These are phyloP conservation scores for Amanita rimosa DNA, from an alignment of 768 basidiomycete genomes.

Conservation along the genomic window DNA sequence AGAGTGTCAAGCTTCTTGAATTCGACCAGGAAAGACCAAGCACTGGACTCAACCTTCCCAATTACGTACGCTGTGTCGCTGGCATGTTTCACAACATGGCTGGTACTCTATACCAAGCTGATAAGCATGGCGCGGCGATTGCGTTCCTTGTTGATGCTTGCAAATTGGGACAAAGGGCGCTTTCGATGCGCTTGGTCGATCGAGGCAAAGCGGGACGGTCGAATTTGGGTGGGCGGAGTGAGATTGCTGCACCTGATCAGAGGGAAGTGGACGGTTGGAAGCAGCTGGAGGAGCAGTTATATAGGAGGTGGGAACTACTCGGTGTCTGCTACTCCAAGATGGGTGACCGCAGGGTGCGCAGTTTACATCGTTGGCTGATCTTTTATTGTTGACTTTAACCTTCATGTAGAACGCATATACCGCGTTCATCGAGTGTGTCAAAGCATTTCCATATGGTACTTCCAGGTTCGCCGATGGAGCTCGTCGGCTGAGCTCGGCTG, in stretches of 20 bases:
- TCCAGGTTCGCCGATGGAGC: constrained; percentile 26
- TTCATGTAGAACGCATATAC: constrained; percentile 44
- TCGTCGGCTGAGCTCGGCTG: constrained; percentile 15
- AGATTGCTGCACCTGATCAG: constrained; percentile 11
- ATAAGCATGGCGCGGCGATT: constrained; percentile 48
- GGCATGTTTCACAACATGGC: constrained; percentile 63
- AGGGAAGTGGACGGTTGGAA: constrained; percentile 34
- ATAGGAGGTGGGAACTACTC: constrained; percentile 71
- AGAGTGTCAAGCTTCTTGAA: constrained; percentile 24
- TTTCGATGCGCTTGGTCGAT: constrained; percentile 16
- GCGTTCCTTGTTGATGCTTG: constrained; percentile 60
- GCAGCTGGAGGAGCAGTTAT: constrained; percentile 53
- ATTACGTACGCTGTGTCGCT: constrained; percentile 58
- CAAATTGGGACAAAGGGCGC: constrained; percentile 34
- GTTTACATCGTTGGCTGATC: constrained; percentile 10
- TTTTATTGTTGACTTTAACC: background rate
- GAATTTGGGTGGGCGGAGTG: background rate
- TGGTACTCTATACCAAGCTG: constrained; percentile 58
- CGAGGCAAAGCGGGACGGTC: constrained; percentile 3
- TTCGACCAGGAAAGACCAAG: constrained; percentile 9
- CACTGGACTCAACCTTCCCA: constrained; percentile 22
- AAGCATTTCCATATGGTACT: constrained; percentile 38
- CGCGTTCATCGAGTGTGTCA: constrained; percentile 40
- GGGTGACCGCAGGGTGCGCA: constrained; percentile 57
- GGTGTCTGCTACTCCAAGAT: constrained; percentile 71